A percentile compares a stretch with the other conserved stretches of the same genome.
These are phyloP conservation scores for Neonectria magnoliae DNA, from an alignment of 2,329 filamentous ascomycete species.

Conservation along the genomic window DNA sequence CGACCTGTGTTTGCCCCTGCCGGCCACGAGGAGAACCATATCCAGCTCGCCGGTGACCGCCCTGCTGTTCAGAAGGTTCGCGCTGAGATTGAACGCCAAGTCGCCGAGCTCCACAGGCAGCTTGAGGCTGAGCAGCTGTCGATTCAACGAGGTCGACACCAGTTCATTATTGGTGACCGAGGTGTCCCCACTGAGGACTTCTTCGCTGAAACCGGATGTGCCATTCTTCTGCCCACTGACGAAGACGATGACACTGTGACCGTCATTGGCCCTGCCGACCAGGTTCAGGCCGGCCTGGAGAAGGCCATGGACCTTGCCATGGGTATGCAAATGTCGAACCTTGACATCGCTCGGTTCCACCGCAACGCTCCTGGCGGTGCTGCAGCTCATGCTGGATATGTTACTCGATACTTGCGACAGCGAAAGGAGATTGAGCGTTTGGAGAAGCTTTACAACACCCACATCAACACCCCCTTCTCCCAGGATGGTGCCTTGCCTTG, in stretches of 20 bases:
- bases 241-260: conserved; percentile 86
- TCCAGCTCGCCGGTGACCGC: conserved; percentile 88
- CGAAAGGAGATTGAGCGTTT: conserved; percentile 84
- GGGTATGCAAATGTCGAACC: conserved; percentile 83
- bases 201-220: conserved; percentile 88
- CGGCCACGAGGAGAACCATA: conserved; percentile 75
- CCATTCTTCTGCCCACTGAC: conserved; percentile 80
- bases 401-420: conserved; percentile 88
- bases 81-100: conserved; percentile 82
- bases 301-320: conserved; percentile 89
- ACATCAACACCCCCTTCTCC: conserved; percentile 82
- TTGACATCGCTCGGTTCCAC: conserved; percentile 85
- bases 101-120: conserved; percentile 78
- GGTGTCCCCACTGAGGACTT: conserved; percentile 86
- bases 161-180: conserved; percentile 91
- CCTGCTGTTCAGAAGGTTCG: conserved; percentile 81
- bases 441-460: conserved; percentile 82
- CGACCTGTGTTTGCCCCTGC: conserved; percentile 77
- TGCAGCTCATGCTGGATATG: conserved; percentile 81
- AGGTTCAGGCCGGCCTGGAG: conserved; percentile 79
- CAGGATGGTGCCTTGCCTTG: conserved; percentile 78
- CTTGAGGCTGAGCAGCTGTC: conserved; percentile 81
- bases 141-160: conserved; percentile 88
- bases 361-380: conserved; percentile 76
- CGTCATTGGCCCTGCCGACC: conserved; percentile 81